Conservation (phyloP, 768 basidiomycete species). For the Mycena chlorophos region DNA sequence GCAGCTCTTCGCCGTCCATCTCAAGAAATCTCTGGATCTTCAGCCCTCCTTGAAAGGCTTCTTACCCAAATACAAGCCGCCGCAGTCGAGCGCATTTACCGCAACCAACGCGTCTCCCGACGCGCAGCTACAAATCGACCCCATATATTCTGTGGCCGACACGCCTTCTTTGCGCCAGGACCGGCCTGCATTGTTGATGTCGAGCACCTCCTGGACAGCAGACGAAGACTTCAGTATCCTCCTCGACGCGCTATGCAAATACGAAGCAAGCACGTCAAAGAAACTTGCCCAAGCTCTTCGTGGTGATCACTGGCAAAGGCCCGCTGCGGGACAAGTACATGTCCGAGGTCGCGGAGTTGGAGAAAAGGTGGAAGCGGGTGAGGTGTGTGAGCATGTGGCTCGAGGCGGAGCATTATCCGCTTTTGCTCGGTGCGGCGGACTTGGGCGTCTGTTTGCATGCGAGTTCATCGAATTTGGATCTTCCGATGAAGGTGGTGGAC, state of each 20-base stretch:
- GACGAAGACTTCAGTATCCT: conserved; percentile 94
- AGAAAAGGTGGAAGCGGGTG: conserved; percentile 75
- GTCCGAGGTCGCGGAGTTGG: conserved; percentile 56
- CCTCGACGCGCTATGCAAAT: conserved; percentile 67
- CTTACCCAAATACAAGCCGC: conserved; percentile 50
- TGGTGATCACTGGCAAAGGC: conserved; percentile 90
- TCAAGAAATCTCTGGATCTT: conserved; percentile 38
- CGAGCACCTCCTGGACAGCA: conserved; percentile 95
- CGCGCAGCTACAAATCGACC: conserved; percentile 21
- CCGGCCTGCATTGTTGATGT: conserved; percentile 83
- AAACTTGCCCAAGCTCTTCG: conserved; percentile 73
- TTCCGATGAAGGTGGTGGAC: conserved; percentile 99
- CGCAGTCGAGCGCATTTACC: conserved; percentile 68
- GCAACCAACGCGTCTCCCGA: conserved; percentile 33
- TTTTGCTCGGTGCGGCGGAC: conserved; percentile 86
- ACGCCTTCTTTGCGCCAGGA: conserved; percentile 59
- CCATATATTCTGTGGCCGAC: conserved; percentile 35
- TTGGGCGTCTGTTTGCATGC: conserved; percentile 89
- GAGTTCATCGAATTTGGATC: conserved; percentile 85
- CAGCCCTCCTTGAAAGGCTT: conserved; percentile 44
- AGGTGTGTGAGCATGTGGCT: conserved; percentile 84
- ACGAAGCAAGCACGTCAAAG: conserved; percentile 52
- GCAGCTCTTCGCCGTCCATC: conserved; percentile 51
- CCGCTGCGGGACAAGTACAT: conserved; percentile 76
- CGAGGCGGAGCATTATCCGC: conserved; percentile 86